A percentile compares a stretch with the other conserved stretches of the same genome.
These are phyloP conservation scores for Chytriomyces sp. DNA, from an alignment of 192 early-diverging fungal genomes.

Conservation along the genomic window DNA sequence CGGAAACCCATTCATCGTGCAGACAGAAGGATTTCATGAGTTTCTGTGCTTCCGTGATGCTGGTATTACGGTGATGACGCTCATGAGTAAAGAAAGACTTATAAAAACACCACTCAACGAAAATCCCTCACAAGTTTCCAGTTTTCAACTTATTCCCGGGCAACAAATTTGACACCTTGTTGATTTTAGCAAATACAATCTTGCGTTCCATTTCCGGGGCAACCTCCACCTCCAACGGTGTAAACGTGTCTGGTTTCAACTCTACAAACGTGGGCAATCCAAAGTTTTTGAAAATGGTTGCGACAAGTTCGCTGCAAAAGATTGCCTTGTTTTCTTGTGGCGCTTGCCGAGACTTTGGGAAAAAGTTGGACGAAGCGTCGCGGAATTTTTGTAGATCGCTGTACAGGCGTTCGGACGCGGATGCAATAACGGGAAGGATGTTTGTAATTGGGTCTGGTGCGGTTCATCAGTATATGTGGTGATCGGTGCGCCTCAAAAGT, in stretches of 20 bases:
- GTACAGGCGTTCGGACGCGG: not conserved
- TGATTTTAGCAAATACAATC: conserved; percentile 9
- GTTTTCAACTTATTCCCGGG: not conserved
- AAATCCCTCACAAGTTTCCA: not conserved
- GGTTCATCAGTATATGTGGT: no score
- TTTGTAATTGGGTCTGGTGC: not conserved
- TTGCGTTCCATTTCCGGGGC: conserved; percentile 6
- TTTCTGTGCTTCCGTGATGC: not conserved
- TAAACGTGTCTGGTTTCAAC: conserved; percentile 6
- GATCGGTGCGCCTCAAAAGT: no score
- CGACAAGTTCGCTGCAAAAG: conserved; percentile 46
- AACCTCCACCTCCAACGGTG: conserved; percentile 32
- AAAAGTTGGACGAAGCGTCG: not conserved
- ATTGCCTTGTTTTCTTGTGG: not conserved
- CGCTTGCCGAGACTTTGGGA: not conserved
- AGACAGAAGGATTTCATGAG: not conserved
- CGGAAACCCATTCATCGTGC: conserved; percentile 2
- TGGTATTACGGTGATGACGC: no score
- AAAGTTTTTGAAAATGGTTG: conserved; percentile 26
- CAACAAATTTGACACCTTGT: conserved; percentile 4
- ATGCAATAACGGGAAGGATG: not conserved
- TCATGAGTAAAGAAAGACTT: no score
- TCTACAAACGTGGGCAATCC: conserved; percentile 33
- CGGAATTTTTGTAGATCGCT: no score
- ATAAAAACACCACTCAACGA: no score